Base-by-base conservation (phyloP, 2,329 filamentous ascomycete species). In the Verticillium nonalfalfae region DNA sequence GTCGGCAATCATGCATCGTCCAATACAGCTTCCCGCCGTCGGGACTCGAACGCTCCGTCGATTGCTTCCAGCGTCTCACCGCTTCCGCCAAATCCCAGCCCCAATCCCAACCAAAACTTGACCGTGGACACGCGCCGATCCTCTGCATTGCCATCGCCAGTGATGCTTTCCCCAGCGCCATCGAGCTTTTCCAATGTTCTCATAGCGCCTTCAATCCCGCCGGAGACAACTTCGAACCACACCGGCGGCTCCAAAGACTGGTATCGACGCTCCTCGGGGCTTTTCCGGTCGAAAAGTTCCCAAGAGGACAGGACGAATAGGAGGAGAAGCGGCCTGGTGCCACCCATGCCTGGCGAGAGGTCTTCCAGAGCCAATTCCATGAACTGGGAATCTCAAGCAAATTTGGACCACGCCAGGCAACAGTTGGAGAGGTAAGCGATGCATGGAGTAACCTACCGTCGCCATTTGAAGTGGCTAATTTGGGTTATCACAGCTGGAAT, bases 1-100 rank as follows among this genome's bases (percentile, higher is more conserved):
- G 76, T 74, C 39, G 73, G 72, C 60, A 78, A 72, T 65, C 73
- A 73, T 71, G 71, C 73, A 60, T 67, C 60, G 21, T 60, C 69
- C 59, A 72, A 45, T 33, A 14, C 33, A 13, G 54, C 54, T 10
- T 34, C 33, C 15, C 58, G 58, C 40, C 40, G 45, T 15, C 72
- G 77, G 67, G 75, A 69, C 69, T 65, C 73, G 60, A 72, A 69
- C 66, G 70, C 68, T 63, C 67, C 68, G 66, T 72, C 66, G 40
- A 58, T 58, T 34, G 60, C 71, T 63, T 74, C 70, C 59, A 71
- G 67, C 64, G 63, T 68, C 18, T 65, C 64, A n/a, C 64, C 60
- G 7, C 61, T 63, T 31, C 61, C 63, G 26, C 26, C 26, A 26
- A 26, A 26, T 18, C 60, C 60, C 11, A 63, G 63, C 34, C 60